Base-by-base conservation (phyloP, 768 basidiomycete genomes). In the Naematelia aurantialba region DNA sequence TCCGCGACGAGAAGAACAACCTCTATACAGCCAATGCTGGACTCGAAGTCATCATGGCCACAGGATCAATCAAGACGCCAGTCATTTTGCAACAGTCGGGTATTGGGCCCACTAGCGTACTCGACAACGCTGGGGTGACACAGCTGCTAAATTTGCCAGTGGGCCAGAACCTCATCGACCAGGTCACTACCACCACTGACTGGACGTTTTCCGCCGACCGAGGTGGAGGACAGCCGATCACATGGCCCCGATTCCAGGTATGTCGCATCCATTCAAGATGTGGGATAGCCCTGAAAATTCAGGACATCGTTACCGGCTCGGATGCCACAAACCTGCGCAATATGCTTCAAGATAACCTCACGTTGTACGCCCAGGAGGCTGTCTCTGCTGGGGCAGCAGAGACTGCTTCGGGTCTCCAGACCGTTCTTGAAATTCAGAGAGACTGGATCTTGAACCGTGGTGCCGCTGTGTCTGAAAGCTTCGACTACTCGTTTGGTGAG, bases 21-120 rank as follows among this genome's bases (percentile, higher is more conserved):
- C 60, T 39, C 8, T 72, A 70, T 60, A 67, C 64, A 22, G 69
- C 61, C 60, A 63, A 64, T 22, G 73, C 73, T 21, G 55, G 54
- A 4, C 55, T 60, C 31, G 73, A 75, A 62, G 71, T 75, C 19
- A 72, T 75, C 67, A 61, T 75, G 55, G 65, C 73, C 21, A 55
- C 69, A 8, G 73, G 73, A 1, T 58, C 70, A 1, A 67, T 72
- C 61, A 67, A 65, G 52, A 67, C 69, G 10, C 73, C 70, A 2
- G 51, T 60, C 13, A 66, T 75, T 29, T 66, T 75, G 2, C 73
- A 75, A 54, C 67, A 69, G 21, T 72, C 71, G 1, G 73, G 73
- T 22, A 70, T 72, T 31, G 70, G 73, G 4, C 67, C 67, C 14
- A 17, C 59, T 3, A 24, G 45, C 31, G 61, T 75, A 5, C 56